Base-by-base conservation (phyloP, 805 yeast species). In the Kuraishia ogatae region DNA sequence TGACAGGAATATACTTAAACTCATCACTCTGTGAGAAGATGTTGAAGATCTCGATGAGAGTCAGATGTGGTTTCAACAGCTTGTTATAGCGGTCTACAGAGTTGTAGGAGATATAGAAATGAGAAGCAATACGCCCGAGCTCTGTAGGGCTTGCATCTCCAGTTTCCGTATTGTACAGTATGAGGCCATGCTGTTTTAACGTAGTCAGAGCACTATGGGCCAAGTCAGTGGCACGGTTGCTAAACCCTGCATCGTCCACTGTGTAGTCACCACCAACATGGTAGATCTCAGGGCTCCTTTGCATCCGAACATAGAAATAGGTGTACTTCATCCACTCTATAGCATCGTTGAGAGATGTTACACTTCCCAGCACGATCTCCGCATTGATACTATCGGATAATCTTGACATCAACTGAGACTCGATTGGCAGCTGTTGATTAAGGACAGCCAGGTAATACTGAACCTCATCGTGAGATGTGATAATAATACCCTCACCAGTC, bases 401-500 rank as follows among this genome's bases (percentile, higher is more conserved):
- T 58, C 77, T 81, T 19, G 84, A 70, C 72, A 89, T 79, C 55
- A 93, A 67, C 65, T 90, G 96, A 2, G 97, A 89, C 68, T 93
- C 97, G 54, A 93, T 93, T 0, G 97, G 97, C 17, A 93, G 71
- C 64, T 91, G 96, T 60, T 91, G 96, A 65, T 91, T 92, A 59
- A 91, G 73, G n/a, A 93, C 79, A 0, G 97, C 96, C 62, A 94
- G 75, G 64, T 91, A 93, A 65, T 90, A 92, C 60, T 89, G 93
- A 19, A 93, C 78, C 62, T 91, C 96, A 21, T 84, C 83, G 56
- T 89, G 94, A 0, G 92, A 79, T 0, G 98, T 94, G 52, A 93
- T 89, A 35, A 93, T 89, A 2, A 93, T 83, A 72, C 98, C 99
- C 62, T 89, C 96, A 63, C 99, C 99, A 63, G 83, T 81, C 19